These are phyloP conservation scores for Chaetomiaceae sp. DNA, from an alignment of 2,329 filamentous ascomycete genomes.

Conservation along the genomic window DNA sequence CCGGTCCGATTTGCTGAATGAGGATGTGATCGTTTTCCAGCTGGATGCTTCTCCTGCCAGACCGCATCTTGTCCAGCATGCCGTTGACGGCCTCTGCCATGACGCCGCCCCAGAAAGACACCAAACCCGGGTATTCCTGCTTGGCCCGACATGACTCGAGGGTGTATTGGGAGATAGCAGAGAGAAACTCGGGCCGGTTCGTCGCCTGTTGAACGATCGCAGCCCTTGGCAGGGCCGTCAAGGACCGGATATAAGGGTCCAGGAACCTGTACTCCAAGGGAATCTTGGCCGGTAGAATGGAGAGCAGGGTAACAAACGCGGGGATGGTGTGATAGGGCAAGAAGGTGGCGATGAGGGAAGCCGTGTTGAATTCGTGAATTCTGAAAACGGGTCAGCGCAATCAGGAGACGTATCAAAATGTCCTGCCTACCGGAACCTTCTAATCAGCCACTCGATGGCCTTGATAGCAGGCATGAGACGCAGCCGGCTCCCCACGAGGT, in stretches of 20 bases:
- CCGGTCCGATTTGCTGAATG: conserved; percentile 56
- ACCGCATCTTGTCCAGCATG: conserved; percentile 70
- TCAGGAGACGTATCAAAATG: background rate
- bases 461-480: conserved; percentile 83
- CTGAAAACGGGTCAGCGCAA: conserved; percentile 38
- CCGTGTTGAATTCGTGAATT: conserved; percentile 86
- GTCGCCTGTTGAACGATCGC: conserved; percentile 78
- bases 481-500: conserved; percentile 67
- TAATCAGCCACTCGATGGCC: conserved; percentile 86
- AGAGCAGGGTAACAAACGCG: conserved; percentile 77
- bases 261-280: conserved; percentile 77
- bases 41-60: conserved; percentile 70
- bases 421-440: conserved; percentile 63
- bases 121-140: conserved; percentile 68
- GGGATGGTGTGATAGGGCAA: conserved; percentile 86
- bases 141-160: conserved; percentile 64
- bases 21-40: conserved; percentile 76
- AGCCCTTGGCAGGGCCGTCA: conserved; percentile 70
- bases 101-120: conserved; percentile 88
- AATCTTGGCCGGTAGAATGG: conserved; percentile 73
- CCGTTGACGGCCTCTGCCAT: conserved; percentile 79
- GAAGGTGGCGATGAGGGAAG: conserved; percentile 73
- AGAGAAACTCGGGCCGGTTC: conserved; percentile 69
- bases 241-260: conserved; percentile 73
- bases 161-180: conserved; percentile 70